These are phyloP conservation scores for Phascolomyces articulosus DNA, from an alignment of 371 early-diverging fungal species.

Conservation along the genomic window DNA sequence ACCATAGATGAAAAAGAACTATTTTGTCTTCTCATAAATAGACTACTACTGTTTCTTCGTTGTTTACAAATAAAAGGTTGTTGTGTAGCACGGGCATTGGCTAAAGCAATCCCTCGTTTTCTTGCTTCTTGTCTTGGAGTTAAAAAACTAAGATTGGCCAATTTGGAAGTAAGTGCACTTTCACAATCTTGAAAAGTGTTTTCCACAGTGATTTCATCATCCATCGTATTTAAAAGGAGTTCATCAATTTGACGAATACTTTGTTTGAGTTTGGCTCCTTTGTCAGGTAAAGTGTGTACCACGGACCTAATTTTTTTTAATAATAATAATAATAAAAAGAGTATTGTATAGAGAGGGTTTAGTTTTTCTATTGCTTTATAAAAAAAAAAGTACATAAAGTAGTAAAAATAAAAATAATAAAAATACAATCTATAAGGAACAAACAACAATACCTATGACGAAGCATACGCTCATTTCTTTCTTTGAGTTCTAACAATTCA, in stretches of 20 bases:
- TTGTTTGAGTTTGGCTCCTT: conserved; percentile 13
- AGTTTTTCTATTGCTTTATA: too few relatives aligned
- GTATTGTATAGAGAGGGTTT: too few relatives aligned
- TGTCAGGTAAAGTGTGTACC: conserved; percentile 10
- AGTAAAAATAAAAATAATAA: neutral
- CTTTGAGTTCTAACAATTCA: conserved; percentile 10
- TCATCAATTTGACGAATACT: conserved; percentile 11
- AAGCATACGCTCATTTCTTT: conserved; percentile 14
- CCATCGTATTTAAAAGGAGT: neutral
- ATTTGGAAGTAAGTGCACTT: neutral
- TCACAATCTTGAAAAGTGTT: conserved; percentile 2
- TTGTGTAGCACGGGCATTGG: conserved; percentile 3
- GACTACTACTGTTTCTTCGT: neutral
- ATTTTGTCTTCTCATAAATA: too few relatives aligned
- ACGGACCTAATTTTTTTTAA: neutral
- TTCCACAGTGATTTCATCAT: conserved; percentile 1
- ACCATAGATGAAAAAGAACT: neutral
- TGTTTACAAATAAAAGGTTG: neutral
- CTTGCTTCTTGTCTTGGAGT: conserved; percentile 12
- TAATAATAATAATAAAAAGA: neutral
- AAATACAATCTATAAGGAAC: too few relatives aligned
- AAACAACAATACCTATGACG: conserved; percentile 8
- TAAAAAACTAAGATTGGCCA: neutral
- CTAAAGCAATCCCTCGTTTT: conserved; percentile 3
- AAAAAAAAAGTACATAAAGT: neutral